Evolutionary conservation across 768 basidiomycete genomes (phyloP), one percentile per base, ranked within the genome.

Genomic region (Chlorophyllum brunneum): DNA sequence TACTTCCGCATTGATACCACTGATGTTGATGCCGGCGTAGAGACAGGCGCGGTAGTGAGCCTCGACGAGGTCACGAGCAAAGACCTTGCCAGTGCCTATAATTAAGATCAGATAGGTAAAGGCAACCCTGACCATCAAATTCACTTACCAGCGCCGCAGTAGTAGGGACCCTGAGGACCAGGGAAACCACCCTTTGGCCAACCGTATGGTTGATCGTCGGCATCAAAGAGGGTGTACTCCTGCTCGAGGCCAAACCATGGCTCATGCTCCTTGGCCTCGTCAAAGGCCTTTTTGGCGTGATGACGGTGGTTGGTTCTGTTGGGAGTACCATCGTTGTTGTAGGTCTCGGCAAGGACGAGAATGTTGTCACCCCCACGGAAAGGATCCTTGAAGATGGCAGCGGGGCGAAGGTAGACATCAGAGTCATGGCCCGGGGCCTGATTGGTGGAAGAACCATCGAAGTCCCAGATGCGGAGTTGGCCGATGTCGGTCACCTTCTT

Each of bases 171-270:
- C 70, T 99, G 97, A 56, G 97, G 95, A 65, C 90, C 97, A 57
- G 97, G 97, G 87, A 98, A 99, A 73, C 97, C 97, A 63, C 93
- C 94, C 74, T 94, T 94, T 64, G 97, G 97, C 97, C 97, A 98
- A 50, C 92, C 93, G 70, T 77, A 88, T 40, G 95, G 95, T 56
- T 80, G 77, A 60, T 86, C 94, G 68, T 98, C 97, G 58, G 77
- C 79, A 66, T 93, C 94, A 63, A 99, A 89, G 60, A 99, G 86
- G 61, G 95, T 98, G 79, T 98, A 99, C 68, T 98, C 97, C 71
- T 99, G 97, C 72, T 98, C 95, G 57, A 98, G 77, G 74, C 95
- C 94, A 70, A 99, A 98, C 97, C 97, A 99, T 27, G 97, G 97
- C 49, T 73, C 74, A 20, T 64, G 15, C 1, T 83, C 85, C 72